These are phyloP conservation scores for Hysterangium stoloniferum DNA, from an alignment of 768 basidiomycete genomes.

Conservation along the genomic window DNA sequence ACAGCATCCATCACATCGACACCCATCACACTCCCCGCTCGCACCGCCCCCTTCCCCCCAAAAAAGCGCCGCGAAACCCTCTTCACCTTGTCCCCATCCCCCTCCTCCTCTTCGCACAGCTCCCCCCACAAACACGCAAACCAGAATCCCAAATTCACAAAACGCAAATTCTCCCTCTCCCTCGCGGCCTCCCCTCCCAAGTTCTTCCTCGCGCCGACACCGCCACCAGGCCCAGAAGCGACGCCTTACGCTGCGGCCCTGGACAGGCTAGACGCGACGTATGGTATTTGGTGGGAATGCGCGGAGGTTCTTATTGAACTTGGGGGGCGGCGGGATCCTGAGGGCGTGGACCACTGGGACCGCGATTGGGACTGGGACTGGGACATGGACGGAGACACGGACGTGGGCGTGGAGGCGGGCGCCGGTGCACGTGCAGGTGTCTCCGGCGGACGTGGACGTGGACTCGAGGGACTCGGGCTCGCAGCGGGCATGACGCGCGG, in stretches of 20 bases:
- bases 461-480: slow-evolving; percentile 11
- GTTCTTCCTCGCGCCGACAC: too few relatives aligned
- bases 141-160: neutral
- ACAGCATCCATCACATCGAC: neutral
- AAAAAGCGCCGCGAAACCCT: slow-evolving; percentile 8
- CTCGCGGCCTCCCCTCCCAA: neutral
- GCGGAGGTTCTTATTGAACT: slow-evolving; percentile 83
- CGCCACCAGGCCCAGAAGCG: neutral
- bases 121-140: slow-evolving; percentile 4
- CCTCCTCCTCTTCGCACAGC: too few relatives aligned
- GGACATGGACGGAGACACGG: slow-evolving; percentile 32
- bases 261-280: slow-evolving; percentile 23
- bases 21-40: neutral
- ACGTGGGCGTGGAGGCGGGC: neutral
- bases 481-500: slow-evolving; percentile 18
- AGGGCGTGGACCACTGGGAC: neutral
- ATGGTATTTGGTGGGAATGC: slow-evolving; percentile 82
- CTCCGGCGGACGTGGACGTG: neutral
- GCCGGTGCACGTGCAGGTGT: too few relatives aligned
- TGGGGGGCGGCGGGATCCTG: slow-evolving; percentile 44
- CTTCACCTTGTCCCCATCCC: neutral
- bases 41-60: neutral
- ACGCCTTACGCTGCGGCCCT: slow-evolving; percentile 1
- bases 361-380: slow-evolving; percentile 69
- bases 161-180: slow-evolving; percentile 8